Evolutionary conservation across 2,329 filamentous ascomycete species (phyloP).

Genomic region (Triangularia setosa): DNA sequence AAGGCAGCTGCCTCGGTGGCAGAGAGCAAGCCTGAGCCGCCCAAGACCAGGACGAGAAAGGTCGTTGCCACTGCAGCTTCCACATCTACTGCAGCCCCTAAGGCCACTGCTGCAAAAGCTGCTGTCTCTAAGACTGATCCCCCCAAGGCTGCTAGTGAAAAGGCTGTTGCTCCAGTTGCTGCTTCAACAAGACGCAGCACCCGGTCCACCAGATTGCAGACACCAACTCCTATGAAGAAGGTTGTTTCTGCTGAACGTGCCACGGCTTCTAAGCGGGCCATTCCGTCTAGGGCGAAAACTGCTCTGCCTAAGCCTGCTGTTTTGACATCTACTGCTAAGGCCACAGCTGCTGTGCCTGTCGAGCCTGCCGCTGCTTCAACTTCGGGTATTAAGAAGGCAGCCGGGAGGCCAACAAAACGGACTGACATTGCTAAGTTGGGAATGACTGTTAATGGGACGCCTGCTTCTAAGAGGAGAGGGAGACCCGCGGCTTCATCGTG

Average conservation of each 20-base stretch:
- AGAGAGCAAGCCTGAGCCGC: neutral
- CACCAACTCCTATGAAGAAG: constrained; percentile 24
- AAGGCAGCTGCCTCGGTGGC: neutral
- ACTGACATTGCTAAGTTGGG: constrained; percentile 25
- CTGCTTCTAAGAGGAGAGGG: constrained; percentile 26
- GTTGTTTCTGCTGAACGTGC: neutral
- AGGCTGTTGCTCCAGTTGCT: neutral
- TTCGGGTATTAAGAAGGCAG: neutral
- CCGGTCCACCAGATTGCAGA: constrained; percentile 24
- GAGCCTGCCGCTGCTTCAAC: neutral
- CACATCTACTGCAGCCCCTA: neutral
- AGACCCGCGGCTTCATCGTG: constrained; percentile 5
- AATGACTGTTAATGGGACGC: constrained; percentile 28
- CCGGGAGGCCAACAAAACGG: constrained; percentile 21
- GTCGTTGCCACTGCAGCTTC: neutral
- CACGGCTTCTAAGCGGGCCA: neutral
- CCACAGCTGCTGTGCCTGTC: neutral
- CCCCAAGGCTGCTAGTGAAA: neutral
- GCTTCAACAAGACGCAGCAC: constrained; percentile 15
- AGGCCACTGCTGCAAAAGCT: neutral
- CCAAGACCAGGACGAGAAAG: constrained; percentile 11
- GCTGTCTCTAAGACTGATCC: neutral
- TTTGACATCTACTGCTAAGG: neutral
- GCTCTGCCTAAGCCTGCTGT: neutral
- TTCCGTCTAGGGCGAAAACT: neutral